Conservation (phyloP, 78 protist genomes). For the Dictyostelium purpureum region DNA sequence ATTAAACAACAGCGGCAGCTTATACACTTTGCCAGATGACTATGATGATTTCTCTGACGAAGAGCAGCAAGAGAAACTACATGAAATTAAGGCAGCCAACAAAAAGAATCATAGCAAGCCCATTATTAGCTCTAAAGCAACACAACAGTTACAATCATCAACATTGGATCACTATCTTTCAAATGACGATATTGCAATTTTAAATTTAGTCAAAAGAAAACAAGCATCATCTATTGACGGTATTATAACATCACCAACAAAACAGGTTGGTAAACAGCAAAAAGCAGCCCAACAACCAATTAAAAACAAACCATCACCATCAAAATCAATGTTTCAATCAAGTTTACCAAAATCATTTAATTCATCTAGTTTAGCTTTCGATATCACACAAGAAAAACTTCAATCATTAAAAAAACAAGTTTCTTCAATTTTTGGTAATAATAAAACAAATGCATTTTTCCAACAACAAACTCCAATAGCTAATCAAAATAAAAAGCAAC, state of each 20-base stretch:
- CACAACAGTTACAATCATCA: neutral
- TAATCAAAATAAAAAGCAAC: neutral
- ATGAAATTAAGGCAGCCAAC: neutral
- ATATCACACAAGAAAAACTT: constrained; percentile 19
- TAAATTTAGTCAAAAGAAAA: neutral
- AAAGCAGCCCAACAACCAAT: neutral
- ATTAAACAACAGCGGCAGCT: neutral
- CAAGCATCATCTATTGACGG: neutral
- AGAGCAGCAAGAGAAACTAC: constrained; percentile 8
- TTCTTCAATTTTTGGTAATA: neutral
- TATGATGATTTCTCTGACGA: constrained; percentile 37
- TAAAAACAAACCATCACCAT: neutral
- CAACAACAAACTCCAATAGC: constrained; percentile 24
- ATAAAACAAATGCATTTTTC: neutral
- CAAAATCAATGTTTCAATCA: neutral
- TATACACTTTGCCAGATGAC: constrained; percentile 2
- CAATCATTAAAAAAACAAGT: constrained; percentile 24
- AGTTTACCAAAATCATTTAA: neutral
- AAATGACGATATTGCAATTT: neutral
- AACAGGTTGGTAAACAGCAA: constrained; percentile 5
- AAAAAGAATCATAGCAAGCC: neutral
- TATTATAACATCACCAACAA: neutral
- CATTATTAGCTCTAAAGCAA: neutral
- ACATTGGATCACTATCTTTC: neutral
- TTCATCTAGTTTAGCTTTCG: neutral